Evolutionary conservation across 2,329 filamentous ascomycete genomes (phyloP).

Genomic region (Fusarium buxicola): DNA sequence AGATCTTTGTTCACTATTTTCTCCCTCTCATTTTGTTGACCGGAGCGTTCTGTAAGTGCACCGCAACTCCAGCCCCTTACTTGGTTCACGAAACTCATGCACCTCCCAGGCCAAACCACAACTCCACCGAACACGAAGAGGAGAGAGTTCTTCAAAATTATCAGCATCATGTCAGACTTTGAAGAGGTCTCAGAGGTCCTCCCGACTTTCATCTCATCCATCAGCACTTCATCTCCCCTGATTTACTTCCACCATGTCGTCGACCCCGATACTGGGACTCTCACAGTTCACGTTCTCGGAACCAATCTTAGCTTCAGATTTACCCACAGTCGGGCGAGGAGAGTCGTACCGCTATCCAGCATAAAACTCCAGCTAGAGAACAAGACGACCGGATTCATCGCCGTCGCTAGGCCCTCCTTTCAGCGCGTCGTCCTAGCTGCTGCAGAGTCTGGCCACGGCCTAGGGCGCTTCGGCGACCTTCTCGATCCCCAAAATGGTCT

Average conservation of each 20-base stretch:
- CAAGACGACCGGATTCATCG: conserved; percentile 51
- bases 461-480: conserved; percentile 45
- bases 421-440: conserved; percentile 47
- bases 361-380: conserved; percentile 34
- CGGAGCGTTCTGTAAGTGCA: conserved; percentile 12
- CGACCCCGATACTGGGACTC: conserved; percentile 36
- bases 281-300: conserved; percentile 49
- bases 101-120: conserved; percentile 6
- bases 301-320: conserved; percentile 49
- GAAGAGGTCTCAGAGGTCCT: conserved; percentile 15
- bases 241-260: conserved; percentile 51
- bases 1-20: not conserved
- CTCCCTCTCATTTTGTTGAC: not conserved
- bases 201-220: conserved; percentile 41
- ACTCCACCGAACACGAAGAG: not conserved
- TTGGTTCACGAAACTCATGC: conserved; percentile 12
- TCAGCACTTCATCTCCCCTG: conserved; percentile 20
- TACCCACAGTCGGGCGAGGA: conserved; percentile 42
- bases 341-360: not conserved
- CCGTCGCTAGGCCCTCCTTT: conserved; percentile 30
- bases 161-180: conserved; percentile 12
- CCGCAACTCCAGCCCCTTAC: not conserved
- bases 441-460: conserved; percentile 52
- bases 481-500: conserved; percentile 41
- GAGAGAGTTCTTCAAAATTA: not conserved